Evolutionary conservation across 2,329 filamentous ascomycete species (phyloP), one percentile per base, ranked within the genome.

Genomic region (Zasmidium cellare): DNA sequence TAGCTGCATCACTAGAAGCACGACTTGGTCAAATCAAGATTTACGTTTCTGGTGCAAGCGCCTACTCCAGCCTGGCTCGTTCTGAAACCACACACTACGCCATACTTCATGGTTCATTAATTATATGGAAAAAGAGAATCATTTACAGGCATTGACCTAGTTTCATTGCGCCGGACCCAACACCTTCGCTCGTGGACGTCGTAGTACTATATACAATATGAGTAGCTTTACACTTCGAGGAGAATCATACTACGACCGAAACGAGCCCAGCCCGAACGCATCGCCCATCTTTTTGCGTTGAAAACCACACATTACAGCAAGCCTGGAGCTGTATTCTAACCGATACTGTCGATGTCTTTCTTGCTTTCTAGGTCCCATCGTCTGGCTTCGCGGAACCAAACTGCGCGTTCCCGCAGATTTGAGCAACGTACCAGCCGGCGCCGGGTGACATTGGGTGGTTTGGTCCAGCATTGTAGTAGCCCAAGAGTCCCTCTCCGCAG

Each of bases 371-470:
- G 20, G 67, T 66, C 11, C 70, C 68, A 64, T 72, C 70, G 63
- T 72, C 70, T 31, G 70, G 70, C 60, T 63, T 57, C 18, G 64
- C 66, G 44, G 55, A 60, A 3, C 59, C 64, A 45, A 62, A 69
- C 20, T 65, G 59, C 56, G 63, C 67, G 38, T 53, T 64, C 2
- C 69, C 70, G 57, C 70, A 72, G 19, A 70, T 25, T 55, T 60
- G 53, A 20, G 64, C 67, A 25, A 72, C 60, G 52, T 59, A 71
- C 62, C 66, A 62, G 7, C 70, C 70, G 12, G 62, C 61, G 2
- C 70, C 70, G 1, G 69, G 67, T n/a, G 61, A 62, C 68, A 72
- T 70, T 9, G 69, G 70, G 46, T 61, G 55, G 14, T 66, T 58
- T 12, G 69, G 70, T 9, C 70, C 70, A 25, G 64, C 62, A 48